phyloP scores from a whole-genome alignment of 2,329 filamentous ascomycete species.

The Paracorniculantispora psalliotae region DNA sequence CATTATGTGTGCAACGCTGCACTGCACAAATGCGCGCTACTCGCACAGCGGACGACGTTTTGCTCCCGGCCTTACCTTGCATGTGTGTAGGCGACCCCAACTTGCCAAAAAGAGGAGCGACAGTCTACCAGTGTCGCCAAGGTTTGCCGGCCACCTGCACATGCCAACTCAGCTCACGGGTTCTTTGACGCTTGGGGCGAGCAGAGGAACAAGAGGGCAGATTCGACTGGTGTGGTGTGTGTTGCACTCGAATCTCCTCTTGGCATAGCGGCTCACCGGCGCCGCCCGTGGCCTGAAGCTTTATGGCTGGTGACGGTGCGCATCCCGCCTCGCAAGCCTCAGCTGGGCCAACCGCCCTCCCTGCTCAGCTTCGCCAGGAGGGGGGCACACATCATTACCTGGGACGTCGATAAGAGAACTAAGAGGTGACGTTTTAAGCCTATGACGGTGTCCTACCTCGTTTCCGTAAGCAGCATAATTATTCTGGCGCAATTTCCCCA shows the following conservation, averaged over 20 bases:
- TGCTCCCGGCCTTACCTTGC: not conserved
- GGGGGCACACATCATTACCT: not conserved
- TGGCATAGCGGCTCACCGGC: constrained; percentile 8
- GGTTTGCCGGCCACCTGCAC: not conserved
- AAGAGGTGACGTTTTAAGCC: not conserved
- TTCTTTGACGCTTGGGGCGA: not conserved
- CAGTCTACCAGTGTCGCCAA: too few species aligned
- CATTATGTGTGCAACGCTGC: not conserved
- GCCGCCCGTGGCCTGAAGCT: not conserved
- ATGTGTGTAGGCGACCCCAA: not conserved
- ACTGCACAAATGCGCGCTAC: constrained; percentile 7
- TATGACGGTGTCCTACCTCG: too few species aligned
- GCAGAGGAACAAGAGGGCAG: too few species aligned
- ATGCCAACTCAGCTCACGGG: not conserved
- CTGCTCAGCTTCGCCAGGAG: not conserved
- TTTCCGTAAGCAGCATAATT: not conserved
- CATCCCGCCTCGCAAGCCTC: constrained; percentile 8
- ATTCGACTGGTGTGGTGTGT: not conserved
- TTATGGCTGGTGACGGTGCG: not conserved
- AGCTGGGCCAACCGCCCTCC: not conserved
- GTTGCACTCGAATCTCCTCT: not conserved
- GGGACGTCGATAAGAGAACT: not conserved
- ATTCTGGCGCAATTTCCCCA: not conserved
- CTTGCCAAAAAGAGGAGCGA: not conserved
- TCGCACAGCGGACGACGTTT: not conserved